These are phyloP conservation scores for Chlorella sp. DNA, from an alignment of 139 green algal species.

Conservation along the genomic window DNA sequence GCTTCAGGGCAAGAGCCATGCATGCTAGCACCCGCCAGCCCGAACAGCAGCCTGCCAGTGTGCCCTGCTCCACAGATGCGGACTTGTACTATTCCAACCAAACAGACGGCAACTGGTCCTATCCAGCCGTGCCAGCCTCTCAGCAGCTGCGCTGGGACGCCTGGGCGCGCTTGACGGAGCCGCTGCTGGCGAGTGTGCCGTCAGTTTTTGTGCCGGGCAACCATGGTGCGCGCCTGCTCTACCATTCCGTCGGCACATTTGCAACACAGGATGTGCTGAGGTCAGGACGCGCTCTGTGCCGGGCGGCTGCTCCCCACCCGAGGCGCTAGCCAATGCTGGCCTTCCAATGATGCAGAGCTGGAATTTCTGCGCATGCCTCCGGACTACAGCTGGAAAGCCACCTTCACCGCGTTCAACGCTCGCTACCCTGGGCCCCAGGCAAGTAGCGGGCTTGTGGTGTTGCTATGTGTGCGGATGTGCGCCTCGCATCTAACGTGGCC, in stretches of 20 bases:
- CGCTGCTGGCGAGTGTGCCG: not conserved
- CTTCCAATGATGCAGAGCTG: not conserved
- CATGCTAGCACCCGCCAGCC: too few species aligned
- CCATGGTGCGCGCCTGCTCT: too few species aligned
- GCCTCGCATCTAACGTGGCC: too few species aligned
- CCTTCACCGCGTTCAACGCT: not conserved
- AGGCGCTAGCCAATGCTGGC: too few species aligned
- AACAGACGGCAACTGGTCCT: not conserved
- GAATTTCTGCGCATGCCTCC: not conserved
- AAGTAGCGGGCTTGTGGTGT: too few species aligned
- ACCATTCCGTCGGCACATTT: too few species aligned
- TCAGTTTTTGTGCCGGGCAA: not conserved
- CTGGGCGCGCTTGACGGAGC: conserved; percentile 10
- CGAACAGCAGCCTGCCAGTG: too few species aligned
- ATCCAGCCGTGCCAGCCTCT: not conserved
- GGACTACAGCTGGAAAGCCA: not conserved
- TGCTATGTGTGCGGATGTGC: too few species aligned
- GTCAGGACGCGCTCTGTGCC: too few species aligned
- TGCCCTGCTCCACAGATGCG: not conserved
- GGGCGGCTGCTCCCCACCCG: too few species aligned
- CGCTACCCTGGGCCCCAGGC: not conserved
- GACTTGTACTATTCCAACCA: not conserved
- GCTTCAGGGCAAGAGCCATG: too few species aligned
- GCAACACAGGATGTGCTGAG: too few species aligned
- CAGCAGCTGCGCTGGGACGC: conserved; percentile 22